These are phyloP conservation scores for Termitomyces sp. DNA, from an alignment of 768 basidiomycete species.

Conservation along the genomic window DNA sequence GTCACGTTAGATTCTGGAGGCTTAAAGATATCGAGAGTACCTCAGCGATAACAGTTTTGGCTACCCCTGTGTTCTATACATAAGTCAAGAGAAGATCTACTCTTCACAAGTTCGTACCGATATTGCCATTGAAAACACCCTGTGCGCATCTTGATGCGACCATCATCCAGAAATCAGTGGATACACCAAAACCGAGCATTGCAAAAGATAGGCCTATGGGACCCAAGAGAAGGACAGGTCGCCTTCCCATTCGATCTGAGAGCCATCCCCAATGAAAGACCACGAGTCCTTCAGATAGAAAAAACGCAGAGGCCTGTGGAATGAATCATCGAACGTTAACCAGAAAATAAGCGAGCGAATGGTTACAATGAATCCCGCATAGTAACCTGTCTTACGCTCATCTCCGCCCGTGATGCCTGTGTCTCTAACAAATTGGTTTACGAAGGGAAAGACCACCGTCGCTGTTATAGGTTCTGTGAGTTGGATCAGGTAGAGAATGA, in stretches of 20 bases:
- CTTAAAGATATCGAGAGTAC: slow-evolving; percentile 14
- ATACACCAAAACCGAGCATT: slow-evolving; percentile 30
- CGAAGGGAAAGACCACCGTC: slow-evolving; percentile 42
- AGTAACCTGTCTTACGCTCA: slow-evolving; percentile 41
- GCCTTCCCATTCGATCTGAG: slow-evolving; percentile 30
- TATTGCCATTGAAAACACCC: slow-evolving; percentile 23
- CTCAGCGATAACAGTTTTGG: slow-evolving; percentile 43
- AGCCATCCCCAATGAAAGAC: slow-evolving; percentile 29
- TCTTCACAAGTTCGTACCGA: slow-evolving; percentile 19
- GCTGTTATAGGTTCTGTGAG: slow-evolving; percentile 39
- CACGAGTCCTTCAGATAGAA: slow-evolving; percentile 26
- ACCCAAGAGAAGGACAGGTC: slow-evolving; percentile 28
- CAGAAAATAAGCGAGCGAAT: background rate
- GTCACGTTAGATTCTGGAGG: background rate
- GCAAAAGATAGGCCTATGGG: slow-evolving; percentile 26
- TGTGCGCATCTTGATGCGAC: slow-evolving; percentile 14
- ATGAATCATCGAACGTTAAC: background rate
- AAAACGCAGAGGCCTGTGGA: slow-evolving; percentile 33
- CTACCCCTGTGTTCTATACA: slow-evolving; percentile 26
- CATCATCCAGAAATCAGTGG: slow-evolving; percentile 20
- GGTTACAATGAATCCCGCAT: slow-evolving; percentile 40
- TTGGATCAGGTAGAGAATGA: slow-evolving; percentile 34
- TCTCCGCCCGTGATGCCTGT: slow-evolving; percentile 39
- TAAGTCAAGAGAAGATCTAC: background rate
- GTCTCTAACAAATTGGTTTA: slow-evolving; percentile 39